Conservation (phyloP, 805 yeast species). For the Starmera caribaea region DNA sequence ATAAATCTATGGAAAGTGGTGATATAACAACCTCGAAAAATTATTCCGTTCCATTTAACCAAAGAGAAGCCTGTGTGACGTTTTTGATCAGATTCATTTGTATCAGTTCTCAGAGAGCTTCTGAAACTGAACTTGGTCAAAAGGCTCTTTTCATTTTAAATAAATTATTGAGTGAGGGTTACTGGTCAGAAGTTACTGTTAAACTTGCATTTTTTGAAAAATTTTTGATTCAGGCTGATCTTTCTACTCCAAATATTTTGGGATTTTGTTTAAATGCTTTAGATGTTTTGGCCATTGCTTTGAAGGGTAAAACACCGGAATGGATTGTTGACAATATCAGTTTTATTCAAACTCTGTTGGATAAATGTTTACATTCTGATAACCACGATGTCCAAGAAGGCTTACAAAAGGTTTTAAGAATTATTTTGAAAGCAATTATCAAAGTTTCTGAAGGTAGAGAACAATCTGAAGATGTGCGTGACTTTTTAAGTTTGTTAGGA, state of each 20-base stretch:
- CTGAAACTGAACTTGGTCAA: conserved; percentile 75
- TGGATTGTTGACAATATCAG: conserved; percentile 74
- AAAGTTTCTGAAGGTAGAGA: conserved; percentile 40
- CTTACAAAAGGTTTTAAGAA: conserved; percentile 62
- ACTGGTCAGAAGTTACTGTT: conserved; percentile 87
- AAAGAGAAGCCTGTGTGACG: conserved; percentile 84
- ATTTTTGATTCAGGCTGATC: conserved; percentile 69
- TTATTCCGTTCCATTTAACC: conserved; percentile 62
- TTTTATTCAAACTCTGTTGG: conserved; percentile 64
- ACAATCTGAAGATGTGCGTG: conserved; percentile 51
- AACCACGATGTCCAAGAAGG: conserved; percentile 84
- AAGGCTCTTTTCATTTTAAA: conserved; percentile 73
- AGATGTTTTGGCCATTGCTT: conserved; percentile 76
- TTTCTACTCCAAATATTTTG: conserved; percentile 54
- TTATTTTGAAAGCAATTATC: conserved; percentile 58
- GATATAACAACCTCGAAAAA: conserved; percentile 38
- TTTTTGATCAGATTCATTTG: conserved; percentile 84
- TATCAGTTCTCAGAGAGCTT: conserved; percentile 72
- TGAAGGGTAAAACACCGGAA: conserved; percentile 63
- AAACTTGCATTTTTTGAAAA: conserved; percentile 83
- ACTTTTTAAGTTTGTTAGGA: conserved; percentile 51
- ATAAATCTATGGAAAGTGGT: conserved; percentile 7
- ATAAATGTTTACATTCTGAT: conserved; percentile 72
- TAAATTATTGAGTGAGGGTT: conserved; percentile 56
- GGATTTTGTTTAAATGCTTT: conserved; percentile 85